Evolutionary conservation across 2,329 filamentous ascomycete species (phyloP).

Genomic region (Thermothelomyces thermophilus): DNA sequence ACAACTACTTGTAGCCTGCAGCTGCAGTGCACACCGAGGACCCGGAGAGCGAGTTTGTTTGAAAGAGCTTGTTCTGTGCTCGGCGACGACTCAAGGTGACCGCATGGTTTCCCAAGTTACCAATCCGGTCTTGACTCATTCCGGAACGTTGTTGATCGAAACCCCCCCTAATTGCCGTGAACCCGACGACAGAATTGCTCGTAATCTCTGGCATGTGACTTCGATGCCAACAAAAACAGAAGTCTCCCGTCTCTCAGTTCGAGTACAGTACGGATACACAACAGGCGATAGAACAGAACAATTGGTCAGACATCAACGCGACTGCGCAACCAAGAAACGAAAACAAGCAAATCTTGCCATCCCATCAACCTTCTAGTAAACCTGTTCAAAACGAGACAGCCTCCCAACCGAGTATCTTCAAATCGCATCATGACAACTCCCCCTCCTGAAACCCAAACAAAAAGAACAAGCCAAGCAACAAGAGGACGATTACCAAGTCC

Average conservation of each 20-base stretch:
- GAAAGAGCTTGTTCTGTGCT: background rate
- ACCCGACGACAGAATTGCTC: too few relatives aligned
- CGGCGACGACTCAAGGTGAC: background rate
- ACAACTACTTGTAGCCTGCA: background rate
- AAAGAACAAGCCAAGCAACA: background rate
- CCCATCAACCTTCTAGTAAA: background rate
- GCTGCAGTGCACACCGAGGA: conserved; percentile 12
- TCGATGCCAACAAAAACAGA: too few relatives aligned
- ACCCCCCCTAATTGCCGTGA: too few relatives aligned
- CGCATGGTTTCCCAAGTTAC: background rate
- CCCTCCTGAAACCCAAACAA: background rate
- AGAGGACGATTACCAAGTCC: background rate
- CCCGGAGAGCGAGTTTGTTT: background rate
- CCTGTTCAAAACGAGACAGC: background rate
- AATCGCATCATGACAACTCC: background rate
- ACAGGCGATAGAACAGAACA: background rate
- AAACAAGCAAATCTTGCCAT: background rate
- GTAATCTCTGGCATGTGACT: too few relatives aligned
- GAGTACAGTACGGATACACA: background rate
- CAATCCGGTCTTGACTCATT: conserved; percentile 1
- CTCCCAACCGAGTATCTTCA: background rate
- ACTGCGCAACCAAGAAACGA: background rate
- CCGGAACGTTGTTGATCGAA: too few relatives aligned
- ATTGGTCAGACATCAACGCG: background rate
- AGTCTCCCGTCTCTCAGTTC: background rate